Conservation (phyloP, 148 eudicot genomes). For the Beta vulgaris region DNA sequence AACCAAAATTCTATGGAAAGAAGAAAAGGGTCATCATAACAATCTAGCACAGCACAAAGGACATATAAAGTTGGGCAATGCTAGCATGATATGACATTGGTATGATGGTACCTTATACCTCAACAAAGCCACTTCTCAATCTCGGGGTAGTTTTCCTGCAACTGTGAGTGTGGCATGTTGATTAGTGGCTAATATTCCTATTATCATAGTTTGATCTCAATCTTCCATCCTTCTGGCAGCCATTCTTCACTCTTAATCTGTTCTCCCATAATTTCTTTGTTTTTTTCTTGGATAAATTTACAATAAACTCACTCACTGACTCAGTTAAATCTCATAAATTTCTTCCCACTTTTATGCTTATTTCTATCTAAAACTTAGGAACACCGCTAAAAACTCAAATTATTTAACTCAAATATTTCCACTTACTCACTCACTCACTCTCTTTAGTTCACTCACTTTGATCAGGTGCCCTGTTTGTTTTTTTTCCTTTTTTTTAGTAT, state of each 20-base stretch:
- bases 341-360: slow-evolving; percentile 21
- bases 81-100: too few species aligned
- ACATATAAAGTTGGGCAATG: too few species aligned
- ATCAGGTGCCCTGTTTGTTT: slow-evolving; percentile 6
- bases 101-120: too few species aligned
- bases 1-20: too few species aligned
- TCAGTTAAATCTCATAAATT: neutral
- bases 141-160: too few species aligned
- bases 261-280: slow-evolving; percentile 29
- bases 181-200: too few species aligned
- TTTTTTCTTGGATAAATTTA: neutral
- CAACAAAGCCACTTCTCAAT: too few species aligned
- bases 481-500: neutral
- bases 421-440: slow-evolving; percentile 23
- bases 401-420: neutral
- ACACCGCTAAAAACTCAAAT: slow-evolving; percentile 34
- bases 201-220: slow-evolving; percentile 46
- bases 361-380: slow-evolving; percentile 17
- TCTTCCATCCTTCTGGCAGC: slow-evolving; percentile 78
- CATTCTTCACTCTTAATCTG: slow-evolving; percentile 39
- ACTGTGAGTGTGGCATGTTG: too few species aligned
- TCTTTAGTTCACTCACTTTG: slow-evolving; percentile 26
- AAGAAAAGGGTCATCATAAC: too few species aligned
- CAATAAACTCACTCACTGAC: neutral
- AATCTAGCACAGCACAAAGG: too few species aligned